Evolutionary conservation across 768 basidiomycete genomes (phyloP).

Genomic region (Phylloporus arenicola): DNA sequence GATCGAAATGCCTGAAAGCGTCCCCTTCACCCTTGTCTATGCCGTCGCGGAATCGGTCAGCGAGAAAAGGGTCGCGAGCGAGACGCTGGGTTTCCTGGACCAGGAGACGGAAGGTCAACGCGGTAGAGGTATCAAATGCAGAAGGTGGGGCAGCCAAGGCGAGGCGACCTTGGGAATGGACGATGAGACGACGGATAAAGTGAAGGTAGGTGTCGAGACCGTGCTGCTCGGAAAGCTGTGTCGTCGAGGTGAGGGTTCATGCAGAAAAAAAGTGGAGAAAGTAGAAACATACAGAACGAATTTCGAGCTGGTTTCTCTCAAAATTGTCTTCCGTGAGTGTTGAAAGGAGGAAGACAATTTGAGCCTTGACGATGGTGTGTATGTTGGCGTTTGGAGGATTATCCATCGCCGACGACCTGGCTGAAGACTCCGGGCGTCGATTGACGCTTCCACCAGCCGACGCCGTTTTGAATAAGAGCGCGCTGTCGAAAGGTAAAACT

Average conservation of each 20-base stretch:
- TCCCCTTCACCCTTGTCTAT: constrained; percentile 86
- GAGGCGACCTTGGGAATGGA: constrained; percentile 74
- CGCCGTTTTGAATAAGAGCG: constrained; percentile 51
- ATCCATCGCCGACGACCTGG: constrained; percentile 81
- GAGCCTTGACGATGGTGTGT: constrained; percentile 90
- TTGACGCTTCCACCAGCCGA: constrained; percentile 61
- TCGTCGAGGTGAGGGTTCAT: constrained; percentile 12
- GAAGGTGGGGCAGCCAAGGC: constrained; percentile 54
- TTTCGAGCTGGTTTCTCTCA: constrained; percentile 89
- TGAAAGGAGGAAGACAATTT: constrained; percentile 95
- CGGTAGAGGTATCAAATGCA: constrained; percentile 67
- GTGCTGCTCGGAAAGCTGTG: constrained; percentile 92
- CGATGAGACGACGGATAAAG: constrained; percentile 93
- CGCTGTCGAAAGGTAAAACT: constrained; percentile 31
- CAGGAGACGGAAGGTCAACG: constrained; percentile 78
- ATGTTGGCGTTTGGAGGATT: constrained; percentile 80
- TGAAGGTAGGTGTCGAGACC: constrained; percentile 96
- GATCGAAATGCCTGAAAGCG: constrained; percentile 76
- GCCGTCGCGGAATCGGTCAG: constrained; percentile 86
- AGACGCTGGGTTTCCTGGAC: constrained; percentile 86
- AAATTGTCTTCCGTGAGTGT: constrained; percentile 97
- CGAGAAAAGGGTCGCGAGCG: constrained; percentile 84
- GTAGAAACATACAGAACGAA: constrained; percentile 72
- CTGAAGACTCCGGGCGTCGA: constrained; percentile 70
- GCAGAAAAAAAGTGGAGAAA: constrained; percentile 11